Base-by-base conservation (phyloP, 139 green algal species). In the Edaphochlamys debaryana region DNA sequence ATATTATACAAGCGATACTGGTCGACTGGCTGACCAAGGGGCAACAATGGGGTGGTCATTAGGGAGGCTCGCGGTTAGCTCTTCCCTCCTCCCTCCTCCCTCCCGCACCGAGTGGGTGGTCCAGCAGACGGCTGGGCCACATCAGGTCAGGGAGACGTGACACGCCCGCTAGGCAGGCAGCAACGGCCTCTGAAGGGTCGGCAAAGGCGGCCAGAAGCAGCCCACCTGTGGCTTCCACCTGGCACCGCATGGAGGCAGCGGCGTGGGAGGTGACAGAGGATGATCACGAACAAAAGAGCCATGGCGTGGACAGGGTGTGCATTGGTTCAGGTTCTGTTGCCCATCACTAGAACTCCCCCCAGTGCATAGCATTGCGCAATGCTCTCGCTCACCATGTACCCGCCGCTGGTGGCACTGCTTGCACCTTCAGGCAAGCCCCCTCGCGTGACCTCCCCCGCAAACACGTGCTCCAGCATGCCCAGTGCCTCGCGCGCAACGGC, bases 171-270 rank as follows among this genome's bases (percentile, higher is more conserved):
- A 80, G 58, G 58, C 74, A 80, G 30, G 23, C 32, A 1, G 32
- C 25, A 38, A 80, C 58, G 25, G 74, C 74, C 45, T 42, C 17
- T 27, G 29, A 38, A 29, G 74, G 38, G 58, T 58, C 36, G 29
- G 20, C 54, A 63, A 83, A 83, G 62, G 63, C 19, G 4, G 63
- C 42, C 42, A 83, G 76, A 0, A 73, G 8, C 42, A 83, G n/a
- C 15, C 63, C 76, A 42, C 63, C 63, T 1, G 42, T 67, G 30
- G 62, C 63, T 45, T 83, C 76, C n/a, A 83, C 76, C 76, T 83
- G 76, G 0, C 2, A 7, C 27, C 37, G 34, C 7, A 34, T 3
- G 41, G 6, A 8, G 8, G 32, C 2, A 29, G 9, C 8, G 1
- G 41, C 23, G 69, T 30, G 4, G 74, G 48, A 25, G 17, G n/a